Conservation (phyloP, 192 early-diverging fungal species). For the Entomortierella beljakovae region DNA sequence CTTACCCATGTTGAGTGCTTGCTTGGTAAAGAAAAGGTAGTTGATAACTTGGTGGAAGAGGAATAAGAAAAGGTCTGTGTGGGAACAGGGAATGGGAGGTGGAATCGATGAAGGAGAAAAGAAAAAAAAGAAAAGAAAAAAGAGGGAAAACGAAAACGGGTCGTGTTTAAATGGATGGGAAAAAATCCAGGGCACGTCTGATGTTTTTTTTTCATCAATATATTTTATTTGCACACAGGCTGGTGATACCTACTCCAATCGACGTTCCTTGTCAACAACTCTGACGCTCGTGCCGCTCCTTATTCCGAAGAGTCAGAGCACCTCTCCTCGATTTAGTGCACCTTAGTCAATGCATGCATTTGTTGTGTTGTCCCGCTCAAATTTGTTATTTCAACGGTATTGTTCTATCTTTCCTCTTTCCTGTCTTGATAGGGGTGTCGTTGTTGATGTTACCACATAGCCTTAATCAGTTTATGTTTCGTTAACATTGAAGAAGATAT, state of each 20-base stretch:
- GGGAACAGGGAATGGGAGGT: conserved; percentile 4
- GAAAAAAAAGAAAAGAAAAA: conserved; percentile 7
- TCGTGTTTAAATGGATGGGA: conserved; percentile 12
- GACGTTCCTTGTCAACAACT: no score
- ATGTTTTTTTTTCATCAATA: background rate
- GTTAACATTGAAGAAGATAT: no score
- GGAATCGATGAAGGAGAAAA: conserved; percentile 8
- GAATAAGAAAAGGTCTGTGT: background rate
- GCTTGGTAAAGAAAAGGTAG: background rate
- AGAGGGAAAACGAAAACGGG: background rate
- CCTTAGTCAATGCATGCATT: background rate
- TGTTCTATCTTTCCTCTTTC: no score
- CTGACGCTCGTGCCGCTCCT: background rate
- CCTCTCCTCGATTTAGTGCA: background rate
- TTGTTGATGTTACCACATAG: no score
- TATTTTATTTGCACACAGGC: no score
- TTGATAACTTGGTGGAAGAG: background rate
- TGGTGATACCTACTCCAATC: no score
- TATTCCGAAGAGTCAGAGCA: background rate
- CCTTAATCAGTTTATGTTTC: no score
- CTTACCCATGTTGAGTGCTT: conserved; percentile 34
- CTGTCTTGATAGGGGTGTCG: no score
- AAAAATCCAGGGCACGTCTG: background rate
- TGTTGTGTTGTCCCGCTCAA: no score
- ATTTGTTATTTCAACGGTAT: no score